These are phyloP conservation scores for Nicotiana undulata DNA, from an alignment of 257 asterid species.

Conservation along the genomic window DNA sequence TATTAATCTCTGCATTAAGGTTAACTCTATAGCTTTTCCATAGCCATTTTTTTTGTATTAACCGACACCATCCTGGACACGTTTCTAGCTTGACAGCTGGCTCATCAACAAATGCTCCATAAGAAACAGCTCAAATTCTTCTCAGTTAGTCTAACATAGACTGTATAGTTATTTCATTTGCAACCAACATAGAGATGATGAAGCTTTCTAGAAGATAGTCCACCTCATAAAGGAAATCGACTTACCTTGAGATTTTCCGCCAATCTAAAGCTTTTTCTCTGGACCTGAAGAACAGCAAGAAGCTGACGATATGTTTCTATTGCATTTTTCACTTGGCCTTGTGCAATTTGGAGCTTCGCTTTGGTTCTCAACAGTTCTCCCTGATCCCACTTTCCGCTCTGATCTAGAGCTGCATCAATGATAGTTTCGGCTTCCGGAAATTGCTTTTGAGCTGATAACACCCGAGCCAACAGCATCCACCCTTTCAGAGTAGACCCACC, in stretches of 20 bases:
- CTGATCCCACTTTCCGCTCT: conserved; percentile 82
- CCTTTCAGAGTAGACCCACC: conserved; percentile 53
- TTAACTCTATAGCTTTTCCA: not conserved
- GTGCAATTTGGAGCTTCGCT: conserved; percentile 78
- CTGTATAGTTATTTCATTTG: not conserved
- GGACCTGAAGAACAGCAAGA: conserved; percentile 77
- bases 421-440: conserved; percentile 55
- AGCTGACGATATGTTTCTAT: conserved; percentile 62
- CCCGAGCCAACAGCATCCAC: conserved; percentile 70
- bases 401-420: conserved; percentile 61
- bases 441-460: conserved; percentile 70
- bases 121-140: not conserved
- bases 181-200: not conserved
- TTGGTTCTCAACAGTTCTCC: conserved; percentile 70
- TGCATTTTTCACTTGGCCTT: conserved; percentile 62
- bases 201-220: not conserved
- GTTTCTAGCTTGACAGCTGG: not conserved
- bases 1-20: not conserved
- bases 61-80: not conserved
- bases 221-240: not conserved
- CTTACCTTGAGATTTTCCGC: conserved; percentile 28
- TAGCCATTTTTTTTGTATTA: not conserved
- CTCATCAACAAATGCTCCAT: not conserved
- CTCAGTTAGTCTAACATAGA: not conserved
- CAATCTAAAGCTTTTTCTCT: conserved; percentile 44